Conservation (phyloP, 345 rosid species). For the Melastoma malabathricum region DNA sequence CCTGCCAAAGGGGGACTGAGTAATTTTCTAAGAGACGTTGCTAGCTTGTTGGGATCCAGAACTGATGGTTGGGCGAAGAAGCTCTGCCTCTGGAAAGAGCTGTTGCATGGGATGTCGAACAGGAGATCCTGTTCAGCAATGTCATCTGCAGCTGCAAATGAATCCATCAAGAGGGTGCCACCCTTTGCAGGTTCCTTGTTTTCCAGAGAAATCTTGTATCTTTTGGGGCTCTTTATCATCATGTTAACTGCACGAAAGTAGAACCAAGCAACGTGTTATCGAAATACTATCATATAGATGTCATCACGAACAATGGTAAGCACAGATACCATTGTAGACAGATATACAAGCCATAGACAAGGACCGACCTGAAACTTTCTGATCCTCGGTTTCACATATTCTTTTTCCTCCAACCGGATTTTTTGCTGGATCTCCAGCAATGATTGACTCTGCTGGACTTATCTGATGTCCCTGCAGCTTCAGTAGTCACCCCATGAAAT, state of each 20-base stretch:
- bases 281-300: background rate
- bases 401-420: conserved; percentile 32
- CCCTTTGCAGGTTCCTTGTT: conserved; percentile 66
- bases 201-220: conserved; percentile 43
- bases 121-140: conserved; percentile 77
- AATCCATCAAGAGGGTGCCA: conserved; percentile 54
- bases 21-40: conserved; percentile 14
- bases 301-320: background rate
- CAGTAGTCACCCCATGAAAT: no score
- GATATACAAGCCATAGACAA: background rate
- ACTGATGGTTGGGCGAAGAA: conserved; percentile 41
- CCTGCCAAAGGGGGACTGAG: no score
- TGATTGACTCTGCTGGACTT: conserved; percentile 14
- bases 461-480: conserved; percentile 31
- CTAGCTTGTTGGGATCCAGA: conserved; percentile 42
- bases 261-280: background rate
- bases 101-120: conserved; percentile 64
- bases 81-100: conserved; percentile 92
- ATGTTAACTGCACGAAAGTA: conserved; percentile 37
- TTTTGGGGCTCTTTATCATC: conserved; percentile 63
- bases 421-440: conserved; percentile 18
- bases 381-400: conserved; percentile 32
- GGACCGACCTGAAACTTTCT: conserved; percentile 63
- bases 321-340: no score
- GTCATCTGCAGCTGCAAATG: conserved; percentile 42